Evolutionary conservation across 371 early-diverging fungal species (phyloP), one percentile per base, ranked within the genome.

Genomic region (Mucor circinelloides): DNA sequence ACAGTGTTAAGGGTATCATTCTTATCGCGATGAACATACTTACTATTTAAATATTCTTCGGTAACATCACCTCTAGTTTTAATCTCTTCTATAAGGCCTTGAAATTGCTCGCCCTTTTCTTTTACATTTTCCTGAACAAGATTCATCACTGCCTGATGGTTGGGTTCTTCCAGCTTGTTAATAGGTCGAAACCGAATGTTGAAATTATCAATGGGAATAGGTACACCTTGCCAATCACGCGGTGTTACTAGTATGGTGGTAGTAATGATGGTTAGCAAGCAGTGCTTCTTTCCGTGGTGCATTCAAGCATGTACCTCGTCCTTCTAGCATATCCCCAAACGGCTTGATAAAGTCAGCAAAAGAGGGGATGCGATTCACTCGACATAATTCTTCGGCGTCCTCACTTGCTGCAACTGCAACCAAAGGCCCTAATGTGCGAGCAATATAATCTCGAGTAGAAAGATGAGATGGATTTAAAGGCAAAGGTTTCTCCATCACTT

Each of bases 281-380:
- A 10, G 9, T 25, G 9, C 6, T 40, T 50, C 21, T 3, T 44
- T 19, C n/a, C 17, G 42, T 15, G 17, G n/a, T 13, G 38, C n/a
- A 8, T 7, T 9, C 9, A 60, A n/a, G 21, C 10, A 13, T 13
- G 59, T 81, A 91, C 93, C 85, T 84, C 87, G 86, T 15, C 90
- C 89, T 55, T 91, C 89, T 36, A 95, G 87, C 46, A 81, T 81
- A 23, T 88, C 87, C 13, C 95, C 95, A 84, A 96, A 95, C 8
- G 97, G 97, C 52, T 84, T 78, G 36, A 96, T 74, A 21, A 95
- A 80, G 64, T 94, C 91, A 9, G 85, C 86, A 70, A 95, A 85
- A 0, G 89, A 82, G 28, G 87, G 80, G 57, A 94, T 81, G 52
- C 87, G 81, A 74, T 91, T 94, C 10, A 77, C 79, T 56, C 82